Conservation (phyloP, 2,329 filamentous ascomycete genomes). For the Phyllachora maydis region DNA sequence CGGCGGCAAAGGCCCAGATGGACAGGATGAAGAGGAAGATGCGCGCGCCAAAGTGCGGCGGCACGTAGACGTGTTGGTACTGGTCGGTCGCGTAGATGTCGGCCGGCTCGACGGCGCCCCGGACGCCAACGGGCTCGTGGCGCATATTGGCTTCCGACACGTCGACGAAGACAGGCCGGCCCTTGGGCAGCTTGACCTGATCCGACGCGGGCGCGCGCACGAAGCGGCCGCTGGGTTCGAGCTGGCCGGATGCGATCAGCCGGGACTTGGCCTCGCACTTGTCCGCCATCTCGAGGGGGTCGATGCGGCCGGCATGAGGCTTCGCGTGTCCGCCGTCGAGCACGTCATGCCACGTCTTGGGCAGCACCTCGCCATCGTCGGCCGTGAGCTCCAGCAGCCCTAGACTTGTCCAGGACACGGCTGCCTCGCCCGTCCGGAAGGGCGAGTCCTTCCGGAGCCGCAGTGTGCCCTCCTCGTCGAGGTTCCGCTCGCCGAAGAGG, state of each 20-base stretch:
- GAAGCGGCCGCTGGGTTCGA: slow-evolving; percentile 57
- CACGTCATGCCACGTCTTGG: slow-evolving; percentile 35
- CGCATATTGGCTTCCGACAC: slow-evolving; percentile 47
- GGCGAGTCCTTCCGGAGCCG: slow-evolving; percentile 17
- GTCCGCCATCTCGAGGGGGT: slow-evolving; percentile 13
- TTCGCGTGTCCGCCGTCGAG: slow-evolving; percentile 26
- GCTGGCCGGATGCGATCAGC: slow-evolving; percentile 25
- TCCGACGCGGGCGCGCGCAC: slow-evolving; percentile 89
- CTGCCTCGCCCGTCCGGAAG: slow-evolving; percentile 8
- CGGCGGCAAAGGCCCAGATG: slow-evolving; percentile 84
- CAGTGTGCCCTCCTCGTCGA: slow-evolving; percentile 63
- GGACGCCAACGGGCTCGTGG: slow-evolving; percentile 32
- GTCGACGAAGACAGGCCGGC: slow-evolving; percentile 58
- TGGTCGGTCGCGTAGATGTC: slow-evolving; percentile 34
- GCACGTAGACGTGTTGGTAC: slow-evolving; percentile 60
- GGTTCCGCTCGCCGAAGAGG: slow-evolving; percentile 64
- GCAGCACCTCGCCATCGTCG: slow-evolving; percentile 18
- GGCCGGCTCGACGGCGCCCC: too few species aligned
- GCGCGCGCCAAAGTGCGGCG: slow-evolving; percentile 62
- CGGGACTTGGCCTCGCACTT: slow-evolving; percentile 18
- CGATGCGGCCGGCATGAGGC: slow-evolving; percentile 13
- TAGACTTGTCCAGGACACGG: too few species aligned
- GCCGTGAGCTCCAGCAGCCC: slow-evolving; percentile 24
- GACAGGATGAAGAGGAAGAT: slow-evolving; percentile 72
- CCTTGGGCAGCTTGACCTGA: slow-evolving; percentile 83